A percentile compares a stretch with the other conserved stretches of the same genome.
phyloP scores from a whole-genome alignment of 148 eudicot genomes.

The Chenopodium formosanum region DNA sequence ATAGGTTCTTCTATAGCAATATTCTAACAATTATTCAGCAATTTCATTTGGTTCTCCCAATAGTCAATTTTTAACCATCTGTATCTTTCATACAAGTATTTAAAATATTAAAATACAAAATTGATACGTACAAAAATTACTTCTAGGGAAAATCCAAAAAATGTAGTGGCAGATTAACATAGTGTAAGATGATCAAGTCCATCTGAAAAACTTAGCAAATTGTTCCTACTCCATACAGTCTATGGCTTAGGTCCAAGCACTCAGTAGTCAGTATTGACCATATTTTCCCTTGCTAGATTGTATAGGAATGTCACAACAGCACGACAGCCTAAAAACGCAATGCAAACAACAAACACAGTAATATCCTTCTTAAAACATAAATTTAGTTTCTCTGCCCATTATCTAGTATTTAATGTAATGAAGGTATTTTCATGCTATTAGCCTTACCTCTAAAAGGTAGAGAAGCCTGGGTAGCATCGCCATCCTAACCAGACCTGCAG shows the following conservation, averaged over 20 bases:
- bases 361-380: background rate
- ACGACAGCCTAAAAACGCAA: background rate
- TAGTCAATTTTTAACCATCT: background rate
- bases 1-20: background rate
- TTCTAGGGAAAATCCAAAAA: background rate
- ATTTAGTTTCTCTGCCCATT: slow-evolving; percentile 6
- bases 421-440: background rate
- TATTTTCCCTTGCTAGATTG: background rate
- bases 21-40: background rate
- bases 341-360: background rate
- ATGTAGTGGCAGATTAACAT: background rate
- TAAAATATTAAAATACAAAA: background rate
- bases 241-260: background rate
- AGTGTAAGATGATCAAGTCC: background rate
- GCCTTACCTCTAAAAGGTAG: slow-evolving; percentile 79
- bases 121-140: background rate
- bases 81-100: background rate
- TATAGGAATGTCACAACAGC: background rate
- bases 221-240: background rate
- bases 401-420: background rate
- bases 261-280: background rate
- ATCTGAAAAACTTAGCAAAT: background rate
- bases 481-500: slow-evolving; percentile 95
- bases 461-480: slow-evolving; percentile 69
- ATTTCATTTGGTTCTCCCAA: background rate